Conservation (phyloP, 2,329 filamentous ascomycete genomes). For the Cercospora sp. region DNA sequence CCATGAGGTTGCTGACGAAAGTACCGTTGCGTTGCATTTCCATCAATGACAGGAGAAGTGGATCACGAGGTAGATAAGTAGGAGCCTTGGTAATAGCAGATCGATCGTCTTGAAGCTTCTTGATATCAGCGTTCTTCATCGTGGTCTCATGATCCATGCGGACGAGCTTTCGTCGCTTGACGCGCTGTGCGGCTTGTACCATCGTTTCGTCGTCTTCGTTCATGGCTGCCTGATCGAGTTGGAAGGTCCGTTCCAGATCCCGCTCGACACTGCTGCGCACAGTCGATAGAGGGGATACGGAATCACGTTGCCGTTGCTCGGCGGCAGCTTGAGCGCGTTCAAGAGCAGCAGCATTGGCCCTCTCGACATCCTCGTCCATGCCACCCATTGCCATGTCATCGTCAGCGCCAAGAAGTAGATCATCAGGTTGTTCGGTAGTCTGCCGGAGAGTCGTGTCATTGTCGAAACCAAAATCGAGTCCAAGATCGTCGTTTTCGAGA, state of each 20-base stretch:
- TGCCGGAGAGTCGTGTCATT: conserved; percentile 35
- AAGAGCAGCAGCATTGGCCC: conserved; percentile 42
- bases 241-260: conserved; percentile 65
- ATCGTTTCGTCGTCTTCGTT: conserved; percentile 50
- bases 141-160: conserved; percentile 79
- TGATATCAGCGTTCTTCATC: conserved; percentile 74
- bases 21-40: conserved; percentile 88
- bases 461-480: conserved; percentile 48
- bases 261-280: conserved; percentile 53
- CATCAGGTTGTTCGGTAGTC: conserved; percentile 19
- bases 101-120: conserved; percentile 80
- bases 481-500: conserved; percentile 59
- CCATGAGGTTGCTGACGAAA: conserved; percentile 84
- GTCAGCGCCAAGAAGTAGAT: conserved; percentile 29
- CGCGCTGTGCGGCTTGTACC: conserved; percentile 66
- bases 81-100: conserved; percentile 82
- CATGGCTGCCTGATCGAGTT: conserved; percentile 37
- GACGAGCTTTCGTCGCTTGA: conserved; percentile 78
- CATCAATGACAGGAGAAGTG: conserved; percentile 80
- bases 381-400: conserved; percentile 48
- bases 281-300: conserved; percentile 57
- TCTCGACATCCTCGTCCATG: conserved; percentile 44
- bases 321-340: conserved; percentile 46
- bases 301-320: conserved; percentile 45
- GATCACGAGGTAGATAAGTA: conserved; percentile 82